Conservation (phyloP, 1,284 basidiomycete genomes). For the Sanguinoderma infundibulare region DNA sequence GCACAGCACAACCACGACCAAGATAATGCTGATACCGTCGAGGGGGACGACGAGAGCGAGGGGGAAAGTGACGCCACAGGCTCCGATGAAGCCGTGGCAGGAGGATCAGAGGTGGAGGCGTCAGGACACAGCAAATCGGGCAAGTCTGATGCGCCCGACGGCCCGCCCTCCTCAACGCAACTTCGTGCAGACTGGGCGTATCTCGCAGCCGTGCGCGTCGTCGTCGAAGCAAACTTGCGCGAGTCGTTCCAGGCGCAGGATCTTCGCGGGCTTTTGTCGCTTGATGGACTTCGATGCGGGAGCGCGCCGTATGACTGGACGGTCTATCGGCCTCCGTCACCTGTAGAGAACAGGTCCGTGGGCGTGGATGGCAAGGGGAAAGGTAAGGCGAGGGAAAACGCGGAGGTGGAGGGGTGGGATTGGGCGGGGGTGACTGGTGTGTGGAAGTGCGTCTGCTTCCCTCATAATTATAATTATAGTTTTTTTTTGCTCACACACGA, state of each 20-base stretch:
- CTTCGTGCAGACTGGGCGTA: conserved; percentile 34
- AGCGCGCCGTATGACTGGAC: conserved; percentile 40
- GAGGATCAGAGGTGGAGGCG: not conserved
- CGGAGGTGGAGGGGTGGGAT: conserved; percentile 50
- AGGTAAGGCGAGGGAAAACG: conserved; percentile 17
- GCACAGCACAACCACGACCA: not conserved
- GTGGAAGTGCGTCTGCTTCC: conserved; percentile 45
- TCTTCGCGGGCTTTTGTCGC: conserved; percentile 42
- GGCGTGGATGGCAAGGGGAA: not conserved
- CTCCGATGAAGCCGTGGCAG: not conserved
- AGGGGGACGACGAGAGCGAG: not conserved
- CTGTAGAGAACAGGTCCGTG: not conserved
- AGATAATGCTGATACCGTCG: not conserved
- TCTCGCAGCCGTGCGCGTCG: conserved; percentile 33
- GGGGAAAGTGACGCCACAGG: not conserved
- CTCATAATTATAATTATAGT: not conserved
- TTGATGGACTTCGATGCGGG: conserved; percentile 48
- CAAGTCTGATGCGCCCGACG: not conserved
- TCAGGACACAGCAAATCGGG: too few species aligned
- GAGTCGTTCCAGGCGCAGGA: conserved; percentile 23
- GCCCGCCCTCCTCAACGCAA: conserved; percentile 18
- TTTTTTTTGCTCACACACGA: not conserved
- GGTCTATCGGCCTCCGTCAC: conserved; percentile 3
- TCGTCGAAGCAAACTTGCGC: conserved; percentile 28
- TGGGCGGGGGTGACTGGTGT: conserved; percentile 62